These are phyloP conservation scores for Malus hybrid DNA, from an alignment of 331 rosid species.

Conservation along the genomic window DNA sequence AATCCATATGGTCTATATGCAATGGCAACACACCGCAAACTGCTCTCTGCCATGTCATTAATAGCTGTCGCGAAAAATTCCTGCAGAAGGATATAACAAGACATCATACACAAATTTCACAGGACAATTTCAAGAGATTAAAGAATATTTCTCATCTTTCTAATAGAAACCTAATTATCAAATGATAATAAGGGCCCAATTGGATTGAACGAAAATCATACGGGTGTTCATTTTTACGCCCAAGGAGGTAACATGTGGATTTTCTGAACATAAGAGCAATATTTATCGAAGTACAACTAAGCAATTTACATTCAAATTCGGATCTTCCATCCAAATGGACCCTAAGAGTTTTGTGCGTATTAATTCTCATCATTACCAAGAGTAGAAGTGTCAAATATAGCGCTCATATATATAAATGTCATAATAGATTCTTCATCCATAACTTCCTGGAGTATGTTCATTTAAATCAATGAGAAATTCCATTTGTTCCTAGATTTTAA, in stretches of 20 bases:
- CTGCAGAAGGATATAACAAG: constrained; percentile 31
- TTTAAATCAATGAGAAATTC: not conserved
- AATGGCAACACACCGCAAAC: constrained; percentile 91
- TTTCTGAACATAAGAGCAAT: not conserved
- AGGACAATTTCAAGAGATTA: not conserved
- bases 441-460: constrained; percentile 4
- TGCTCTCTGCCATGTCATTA: constrained; percentile 77
- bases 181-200: not conserved
- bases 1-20: constrained; percentile 70
- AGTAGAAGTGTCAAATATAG: not conserved
- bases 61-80: constrained; percentile 53
- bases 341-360: not conserved
- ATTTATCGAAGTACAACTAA: not conserved
- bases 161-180: not conserved
- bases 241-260: not conserved
- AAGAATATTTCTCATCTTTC: not conserved
- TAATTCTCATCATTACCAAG: not conserved
- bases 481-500: not conserved
- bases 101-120: constrained; percentile 1
- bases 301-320: not conserved
- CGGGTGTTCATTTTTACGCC: no score
- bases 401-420: not conserved
- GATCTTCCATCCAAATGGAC: not conserved
- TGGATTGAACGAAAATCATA: not conserved
- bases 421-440: constrained; percentile 9